Base-by-base conservation (phyloP, 2,329 filamentous ascomycete genomes). In the Ophiostoma quercus region DNA sequence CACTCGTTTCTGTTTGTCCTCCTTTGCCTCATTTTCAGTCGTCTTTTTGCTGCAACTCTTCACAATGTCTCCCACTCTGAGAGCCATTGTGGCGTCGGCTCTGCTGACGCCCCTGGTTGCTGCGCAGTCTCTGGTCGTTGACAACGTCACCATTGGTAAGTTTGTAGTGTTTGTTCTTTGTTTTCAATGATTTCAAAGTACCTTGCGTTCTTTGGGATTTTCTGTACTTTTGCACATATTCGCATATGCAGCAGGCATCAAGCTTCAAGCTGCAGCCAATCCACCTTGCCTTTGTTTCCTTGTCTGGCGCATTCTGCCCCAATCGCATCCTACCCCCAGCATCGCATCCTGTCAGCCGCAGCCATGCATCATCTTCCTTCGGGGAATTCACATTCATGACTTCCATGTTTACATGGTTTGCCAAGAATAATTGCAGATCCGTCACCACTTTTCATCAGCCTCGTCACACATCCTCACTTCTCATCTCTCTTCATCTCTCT, bases 51-150 rank as follows among this genome's bases (percentile, higher is more conserved):
- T 22, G 37, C 39, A 22, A 9, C 29, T 47, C 60, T 67, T 22
- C n/a, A 51, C 62, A 57, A 66, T 62, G 57, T 32, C 57, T 34
- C 25, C 14, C 22, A 11, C 22, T 63, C 37, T 73, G 34, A 43
- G 66, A 22, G 63, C 57, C 32, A 68, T 69, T 14, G 41, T 66
- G 66, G 72, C 69, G 3, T 69, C 70, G 1, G 71, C 71, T 0
- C 39, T 71, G 63, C 57, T 73, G 25, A 68, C 69, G 29, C 72
- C 72, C 34, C 65, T 73, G 34, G 68, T 57, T 5, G 68, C 63
- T 34, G 72, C 69, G 9, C 72, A 73, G 68, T 65, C 68, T 2
- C 41, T 73, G 62, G 70, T 71, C 7, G 71, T 72, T 22, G 62
- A 71, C 67, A 68, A 71, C 69, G 41, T 54, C 14, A 51, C 68